Percentiles rank a stretch among this genome's conserved stretches.
These are phyloP conservation scores for Rhizophora mangle DNA, from an alignment of 345 rosid species.

Conservation along the genomic window DNA sequence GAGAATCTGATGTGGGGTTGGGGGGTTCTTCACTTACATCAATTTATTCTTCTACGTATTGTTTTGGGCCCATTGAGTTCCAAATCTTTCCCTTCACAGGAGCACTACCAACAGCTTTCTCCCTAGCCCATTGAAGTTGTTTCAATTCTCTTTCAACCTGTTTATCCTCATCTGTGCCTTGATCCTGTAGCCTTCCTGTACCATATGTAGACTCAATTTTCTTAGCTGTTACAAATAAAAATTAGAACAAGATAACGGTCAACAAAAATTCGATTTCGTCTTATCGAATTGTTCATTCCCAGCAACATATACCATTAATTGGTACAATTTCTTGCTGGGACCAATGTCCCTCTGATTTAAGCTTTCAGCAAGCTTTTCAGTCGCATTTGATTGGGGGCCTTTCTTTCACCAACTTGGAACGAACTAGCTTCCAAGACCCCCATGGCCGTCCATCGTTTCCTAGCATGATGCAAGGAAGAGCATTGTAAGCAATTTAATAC, in stretches of 20 bases:
- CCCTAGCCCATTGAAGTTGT: neutral
- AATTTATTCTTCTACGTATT: neutral
- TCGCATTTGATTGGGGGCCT: neutral
- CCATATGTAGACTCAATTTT: neutral
- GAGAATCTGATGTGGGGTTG: too few species aligned
- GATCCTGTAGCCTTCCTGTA: neutral
- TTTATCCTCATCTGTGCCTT: neutral
- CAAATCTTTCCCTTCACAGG: constrained; percentile 2
- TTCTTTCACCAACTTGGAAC: too few species aligned
- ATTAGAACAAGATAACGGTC: too few species aligned
- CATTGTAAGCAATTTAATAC: neutral
- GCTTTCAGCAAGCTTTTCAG: neutral
- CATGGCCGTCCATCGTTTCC: neutral
- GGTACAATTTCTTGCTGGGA: neutral
- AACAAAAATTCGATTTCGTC: too few species aligned
- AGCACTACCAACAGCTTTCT: constrained; percentile 10
- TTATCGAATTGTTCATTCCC: too few species aligned
- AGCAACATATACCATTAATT: neutral
- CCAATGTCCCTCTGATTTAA: neutral
- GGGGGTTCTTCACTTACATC: neutral
- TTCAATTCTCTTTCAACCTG: too few species aligned
- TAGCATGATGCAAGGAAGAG: too few species aligned
- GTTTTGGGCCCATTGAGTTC: neutral
- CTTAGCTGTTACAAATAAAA: too few species aligned
- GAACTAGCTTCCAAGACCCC: neutral